Base-by-base conservation (phyloP, 306 rosid genomes). In the Cicer cuneatum region DNA sequence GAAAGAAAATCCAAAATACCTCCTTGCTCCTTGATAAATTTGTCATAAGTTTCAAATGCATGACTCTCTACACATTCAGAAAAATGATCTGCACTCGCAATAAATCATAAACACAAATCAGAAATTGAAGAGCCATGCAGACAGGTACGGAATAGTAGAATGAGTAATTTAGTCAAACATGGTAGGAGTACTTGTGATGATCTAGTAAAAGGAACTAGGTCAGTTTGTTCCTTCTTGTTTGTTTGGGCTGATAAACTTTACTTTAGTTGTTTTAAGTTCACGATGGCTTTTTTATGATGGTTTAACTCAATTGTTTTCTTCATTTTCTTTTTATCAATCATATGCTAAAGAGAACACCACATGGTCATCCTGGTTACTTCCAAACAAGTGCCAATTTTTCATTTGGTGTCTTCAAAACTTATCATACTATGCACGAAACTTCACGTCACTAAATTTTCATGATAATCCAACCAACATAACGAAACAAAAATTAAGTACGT, bases 61-160 rank as follows among this genome's bases (percentile, higher is more conserved):
- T 94, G 97, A 76, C 39, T 80, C 85, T 94, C 99, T 71, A 94
- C 99, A 40, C 93, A 85, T 92, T 94, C 97, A 52, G 99, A 94
- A 42, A 94, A 87, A 84, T 94, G 99, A 88, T 94, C 97, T 94
- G 97, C 90, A 77, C 61, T 6, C 74, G 81, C 37, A 29, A 85
- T 33, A 71, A 86, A 81, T 37, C 49, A 56, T 37, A 69, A 63
- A 13, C 51, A 68, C 24, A 74, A 48, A 52, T 74, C 64, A 69
- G 71, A 54, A 63, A 56, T 69, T 71, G 13, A 71, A 73, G 37
- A 74, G 71, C 64, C 82, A 71, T 8, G 59, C 39, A 76, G n/a
- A 48, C 65, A 45, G 16, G 16, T n/a, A 49, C 7, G 2, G 12
- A 64, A 4, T 54, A 11, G 33, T 13, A 73, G 69, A 62, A 51